Base-by-base conservation (phyloP, 805 yeast genomes). In the Candida montana region DNA sequence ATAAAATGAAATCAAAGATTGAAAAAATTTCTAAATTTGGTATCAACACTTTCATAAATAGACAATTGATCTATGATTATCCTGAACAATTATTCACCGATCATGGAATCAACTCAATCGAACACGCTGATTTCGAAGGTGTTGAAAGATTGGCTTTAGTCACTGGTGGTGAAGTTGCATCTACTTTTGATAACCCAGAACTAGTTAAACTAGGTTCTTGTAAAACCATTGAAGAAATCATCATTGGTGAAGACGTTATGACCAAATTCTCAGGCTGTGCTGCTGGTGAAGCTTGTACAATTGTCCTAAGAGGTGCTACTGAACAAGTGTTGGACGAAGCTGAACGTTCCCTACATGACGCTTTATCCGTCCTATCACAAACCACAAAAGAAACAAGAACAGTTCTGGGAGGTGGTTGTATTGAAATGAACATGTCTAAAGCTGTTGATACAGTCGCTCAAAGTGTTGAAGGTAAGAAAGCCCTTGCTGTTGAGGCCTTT, bases 41-140 rank as follows among this genome's bases (percentile, higher is more conserved):
- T 42, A 80, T 87, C 59, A 86, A 87, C 63, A 81, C 91, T 54
- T 93, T 93, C 62, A 89, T 93, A 53, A 93, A 93, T 70, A 81
- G 99, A 60, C 99, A 93, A 68, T 76, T 93, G 58, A 93, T 93
- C 58, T 93, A 93, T 67, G 97, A 93, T 69, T 93, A 91, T 76
- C 99, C 99, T 20, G 99, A 93, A 67, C 96, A 87, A 65, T 72
- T 93, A 52, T 86, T 93, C 58, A 75, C 95, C 6, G 99, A 91
- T 53, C 66, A 88, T 33, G 79, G 81, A 41, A 85, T 93, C 55
- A 90, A 87, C 64, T 81, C 96, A 18, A 88, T 93, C 49, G 99
- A 93, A 65, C 99, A 93, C 61, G 98, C 99, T 13, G 99, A 93
- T 64, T 93, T 93, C 55, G 98, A 87, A 58, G 99, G 98, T 57